These are phyloP conservation scores for Diaporthe ampelina DNA, from an alignment of 2,329 filamentous ascomycete genomes.

Conservation along the genomic window DNA sequence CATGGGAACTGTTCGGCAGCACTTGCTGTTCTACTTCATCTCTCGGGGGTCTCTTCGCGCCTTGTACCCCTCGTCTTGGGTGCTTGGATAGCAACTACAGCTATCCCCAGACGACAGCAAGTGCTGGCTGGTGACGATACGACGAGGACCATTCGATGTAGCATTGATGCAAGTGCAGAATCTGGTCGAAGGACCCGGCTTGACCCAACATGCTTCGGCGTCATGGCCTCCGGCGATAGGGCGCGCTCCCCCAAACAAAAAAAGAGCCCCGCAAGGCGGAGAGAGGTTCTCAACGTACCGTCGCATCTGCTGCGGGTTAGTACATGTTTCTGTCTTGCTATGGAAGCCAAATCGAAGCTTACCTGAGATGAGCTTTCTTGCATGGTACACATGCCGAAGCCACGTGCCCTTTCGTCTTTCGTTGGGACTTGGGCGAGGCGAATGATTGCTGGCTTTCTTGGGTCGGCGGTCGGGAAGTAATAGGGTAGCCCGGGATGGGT, in stretches of 20 bases:
- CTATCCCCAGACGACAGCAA: not conserved
- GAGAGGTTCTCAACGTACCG: slow-evolving; percentile 63
- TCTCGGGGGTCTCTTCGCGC: not conserved
- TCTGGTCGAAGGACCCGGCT: not conserved
- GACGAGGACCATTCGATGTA: not conserved
- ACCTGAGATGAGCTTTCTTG: slow-evolving; percentile 85
- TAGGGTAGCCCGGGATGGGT: slow-evolving; percentile 52
- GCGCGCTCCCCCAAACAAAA: not conserved
- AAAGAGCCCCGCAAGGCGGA: slow-evolving; percentile 39
- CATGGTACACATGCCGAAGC: slow-evolving; percentile 89
- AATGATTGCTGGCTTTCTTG: slow-evolving; percentile 61
- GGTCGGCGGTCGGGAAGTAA: slow-evolving; percentile 52
- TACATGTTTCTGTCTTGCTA: slow-evolving; percentile 27
- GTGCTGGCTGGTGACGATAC: not conserved
- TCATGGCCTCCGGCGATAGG: not conserved
- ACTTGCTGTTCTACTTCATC: slow-evolving; percentile 22
- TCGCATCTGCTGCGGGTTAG: slow-evolving; percentile 68
- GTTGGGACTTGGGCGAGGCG: slow-evolving; percentile 71
- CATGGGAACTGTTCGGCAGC: not conserved
- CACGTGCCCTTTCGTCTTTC: slow-evolving; percentile 84
- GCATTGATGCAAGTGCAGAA: slow-evolving; percentile 17
- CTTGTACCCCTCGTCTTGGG: not conserved
- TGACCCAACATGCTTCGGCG: slow-evolving; percentile 14
- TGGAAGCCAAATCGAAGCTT: slow-evolving; percentile 47
- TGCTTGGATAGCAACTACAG: not conserved